Base-by-base conservation (phyloP, 1,284 basidiomycete genomes). In the Xerocomus minutiporus region DNA sequence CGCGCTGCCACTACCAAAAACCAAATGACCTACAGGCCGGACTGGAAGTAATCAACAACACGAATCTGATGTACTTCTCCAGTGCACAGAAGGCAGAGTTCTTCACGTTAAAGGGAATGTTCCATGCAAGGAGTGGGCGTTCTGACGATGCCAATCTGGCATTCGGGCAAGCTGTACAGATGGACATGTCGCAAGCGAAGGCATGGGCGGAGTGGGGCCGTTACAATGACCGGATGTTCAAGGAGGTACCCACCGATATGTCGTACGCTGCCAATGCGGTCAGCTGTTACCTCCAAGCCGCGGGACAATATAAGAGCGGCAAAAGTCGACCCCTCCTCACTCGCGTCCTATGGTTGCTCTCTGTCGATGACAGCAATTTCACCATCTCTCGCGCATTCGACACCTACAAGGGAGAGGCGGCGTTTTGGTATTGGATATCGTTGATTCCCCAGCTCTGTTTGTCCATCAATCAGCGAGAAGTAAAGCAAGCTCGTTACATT, bases 101-200 rank as follows among this genome's bases (percentile, higher is more conserved):
- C 75, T 94, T 94, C 70, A 99, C 96, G n/a, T 77, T 99, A 68
- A 99, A 99, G 73, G 97, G 93, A 48, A 97, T 99, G 93, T 99
- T 99, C 76, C 88, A 97, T 62, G 91, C 93, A 45, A 86, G 90
- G 55, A 83, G 94, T 46, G 85, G 84, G 20, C 84, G 93, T 44
- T 84, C 85, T 58, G 93, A 97, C 13, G 96, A 99, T 23, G 95
- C 97, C 34, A 95, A 92, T 61, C 77, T 83, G 51, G 92, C 95
- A 26, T 99, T 99, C 71, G 90, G 91, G 11, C 91, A 93, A 71
- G 95, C 95, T 34, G 92, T 99, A 36, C 93, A 97, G 69, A 85
- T 97, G 71, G 97, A 99, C 68, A 89, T 97, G 82, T 81, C 79
- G 54, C 86, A 97, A 66, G 86, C 96, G 0, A 99, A 98, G 73